Percentiles rank a stretch among this genome's conserved stretches.
Evolutionary conservation across 495 filamentous ascomycete species (phyloP).

Genomic region (Neohortaea acidophila): DNA sequence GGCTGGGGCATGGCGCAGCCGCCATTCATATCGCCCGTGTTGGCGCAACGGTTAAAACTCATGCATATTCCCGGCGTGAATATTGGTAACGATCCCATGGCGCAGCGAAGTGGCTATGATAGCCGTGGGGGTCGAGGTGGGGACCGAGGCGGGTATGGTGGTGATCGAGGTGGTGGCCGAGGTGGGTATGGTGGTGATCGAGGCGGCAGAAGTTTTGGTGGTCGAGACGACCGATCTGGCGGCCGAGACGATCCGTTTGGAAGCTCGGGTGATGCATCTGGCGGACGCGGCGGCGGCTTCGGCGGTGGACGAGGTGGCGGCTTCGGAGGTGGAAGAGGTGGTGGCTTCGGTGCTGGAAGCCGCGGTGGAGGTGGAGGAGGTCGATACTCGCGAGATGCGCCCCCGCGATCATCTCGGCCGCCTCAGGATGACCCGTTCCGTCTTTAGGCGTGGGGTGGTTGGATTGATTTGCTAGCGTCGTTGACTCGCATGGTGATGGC

Average conservation of each 20-base stretch:
- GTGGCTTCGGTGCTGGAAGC: background rate
- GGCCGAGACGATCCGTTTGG: too few species aligned
- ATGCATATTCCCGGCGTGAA: conserved; percentile 31
- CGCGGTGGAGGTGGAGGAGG: background rate
- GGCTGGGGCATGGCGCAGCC: conserved; percentile 46
- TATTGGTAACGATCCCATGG: conserved; percentile 22
- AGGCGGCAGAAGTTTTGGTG: too few species aligned
- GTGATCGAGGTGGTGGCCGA: background rate
- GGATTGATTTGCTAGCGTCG: too few species aligned
- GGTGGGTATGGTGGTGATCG: conserved; percentile 2
- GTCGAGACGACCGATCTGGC: too few species aligned
- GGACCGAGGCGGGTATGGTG: conserved; percentile 1
- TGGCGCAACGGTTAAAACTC: conserved; percentile 37
- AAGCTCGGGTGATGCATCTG: too few species aligned
- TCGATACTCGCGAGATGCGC: too few species aligned
- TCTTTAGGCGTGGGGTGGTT: too few species aligned
- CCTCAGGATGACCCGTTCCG: too few species aligned
- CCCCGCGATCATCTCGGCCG: too few species aligned
- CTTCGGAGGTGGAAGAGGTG: conserved; percentile 1
- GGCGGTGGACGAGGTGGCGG: conserved; percentile 1
- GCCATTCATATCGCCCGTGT: conserved; percentile 34
- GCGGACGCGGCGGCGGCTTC: background rate
- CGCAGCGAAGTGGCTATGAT: conserved; percentile 4
- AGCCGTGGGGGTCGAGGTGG: conserved; percentile 1
- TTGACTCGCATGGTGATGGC: too few species aligned